Conservation (phyloP, 1,139 yeast species). For the Fermentozyma sake region DNA sequence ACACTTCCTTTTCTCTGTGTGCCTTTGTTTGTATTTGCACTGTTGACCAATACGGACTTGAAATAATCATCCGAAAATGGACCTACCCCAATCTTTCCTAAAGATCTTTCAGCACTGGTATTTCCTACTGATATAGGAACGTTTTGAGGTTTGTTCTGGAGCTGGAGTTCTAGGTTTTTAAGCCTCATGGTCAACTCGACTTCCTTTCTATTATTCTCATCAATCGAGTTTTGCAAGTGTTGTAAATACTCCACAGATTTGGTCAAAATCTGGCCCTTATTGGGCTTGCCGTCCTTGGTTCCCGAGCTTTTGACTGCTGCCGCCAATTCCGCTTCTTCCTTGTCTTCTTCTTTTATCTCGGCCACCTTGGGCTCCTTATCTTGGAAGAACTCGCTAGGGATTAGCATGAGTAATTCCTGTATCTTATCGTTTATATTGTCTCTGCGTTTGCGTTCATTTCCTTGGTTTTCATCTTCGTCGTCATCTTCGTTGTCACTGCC, state of each 20-base stretch:
- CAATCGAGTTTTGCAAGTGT: slow-evolving; percentile 69
- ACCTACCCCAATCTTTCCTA: slow-evolving; percentile 79
- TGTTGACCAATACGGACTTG: slow-evolving; percentile 29
- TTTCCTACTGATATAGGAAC: slow-evolving; percentile 48
- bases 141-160: slow-evolving; percentile 18
- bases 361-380: slow-evolving; percentile 11
- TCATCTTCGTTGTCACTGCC: slow-evolving; percentile 29
- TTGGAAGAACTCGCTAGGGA: slow-evolving; percentile 60
- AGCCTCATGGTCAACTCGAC: slow-evolving; percentile 65
- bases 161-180: slow-evolving; percentile 46
- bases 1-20: slow-evolving; percentile 10
- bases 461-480: slow-evolving; percentile 37
- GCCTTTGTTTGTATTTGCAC: slow-evolving; percentile 18
- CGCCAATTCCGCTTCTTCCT: slow-evolving; percentile 20
- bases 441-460: slow-evolving; percentile 62
- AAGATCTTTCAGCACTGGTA: slow-evolving; percentile 77
- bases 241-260: slow-evolving; percentile 83
- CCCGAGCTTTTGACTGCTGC: slow-evolving; percentile 51
- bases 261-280: slow-evolving; percentile 84
- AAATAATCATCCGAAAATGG: slow-evolving; percentile 57
- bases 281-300: slow-evolving; percentile 85
- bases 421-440: slow-evolving; percentile 89
- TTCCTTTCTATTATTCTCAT: slow-evolving; percentile 71
- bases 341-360: slow-evolving; percentile 5
- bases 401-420: slow-evolving; percentile 67